Conservation (phyloP, 176 grass and related monocot species). For the Canna indica region DNA sequence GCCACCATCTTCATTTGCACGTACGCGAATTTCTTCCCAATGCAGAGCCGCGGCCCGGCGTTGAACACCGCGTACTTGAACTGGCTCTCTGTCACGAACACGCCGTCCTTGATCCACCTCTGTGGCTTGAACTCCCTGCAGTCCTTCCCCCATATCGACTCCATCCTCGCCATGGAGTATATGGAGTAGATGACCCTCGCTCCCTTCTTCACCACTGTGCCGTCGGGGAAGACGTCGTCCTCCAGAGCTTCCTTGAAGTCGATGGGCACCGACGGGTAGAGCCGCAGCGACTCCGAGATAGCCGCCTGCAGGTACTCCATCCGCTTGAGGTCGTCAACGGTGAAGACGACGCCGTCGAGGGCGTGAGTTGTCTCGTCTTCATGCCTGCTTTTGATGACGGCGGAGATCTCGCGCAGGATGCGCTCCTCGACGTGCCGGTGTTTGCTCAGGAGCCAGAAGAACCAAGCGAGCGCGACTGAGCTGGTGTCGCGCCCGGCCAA, state of each 20-base stretch:
- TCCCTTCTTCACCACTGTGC: conserved; percentile 32
- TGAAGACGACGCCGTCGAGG: conserved; percentile 21
- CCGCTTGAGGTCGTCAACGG: conserved; percentile 23
- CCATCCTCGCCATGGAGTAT: conserved; percentile 65
- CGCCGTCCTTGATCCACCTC: conserved; percentile 40
- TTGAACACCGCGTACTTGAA: conserved; percentile 91
- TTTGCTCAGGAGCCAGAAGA: conserved; percentile 69
- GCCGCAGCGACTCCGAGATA: conserved; percentile 60
- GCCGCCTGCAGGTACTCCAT: conserved; percentile 88
- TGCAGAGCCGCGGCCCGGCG: conserved; percentile 67
- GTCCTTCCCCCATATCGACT: conserved; percentile 47
- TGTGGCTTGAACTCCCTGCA: conserved; percentile 57
- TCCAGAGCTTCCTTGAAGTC: conserved; percentile 79
- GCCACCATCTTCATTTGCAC: conserved; percentile 79
- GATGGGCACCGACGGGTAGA: conserved; percentile 70
- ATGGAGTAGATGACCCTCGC: conserved; percentile 64
- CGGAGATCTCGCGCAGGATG: conserved; percentile 44
- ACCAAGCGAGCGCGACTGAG: conserved; percentile 79
- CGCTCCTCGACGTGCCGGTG: conserved; percentile 45
- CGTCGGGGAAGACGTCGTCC: conserved; percentile 76
- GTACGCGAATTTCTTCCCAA: conserved; percentile 85
- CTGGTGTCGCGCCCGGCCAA: conserved; percentile 89
- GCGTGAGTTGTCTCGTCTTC: not conserved
- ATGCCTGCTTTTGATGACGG: conserved; percentile 13
- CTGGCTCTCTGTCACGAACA: conserved; percentile 45